Conservation (phyloP, 495 filamentous ascomycete species). For the Aspergillus haitiensis region DNA sequence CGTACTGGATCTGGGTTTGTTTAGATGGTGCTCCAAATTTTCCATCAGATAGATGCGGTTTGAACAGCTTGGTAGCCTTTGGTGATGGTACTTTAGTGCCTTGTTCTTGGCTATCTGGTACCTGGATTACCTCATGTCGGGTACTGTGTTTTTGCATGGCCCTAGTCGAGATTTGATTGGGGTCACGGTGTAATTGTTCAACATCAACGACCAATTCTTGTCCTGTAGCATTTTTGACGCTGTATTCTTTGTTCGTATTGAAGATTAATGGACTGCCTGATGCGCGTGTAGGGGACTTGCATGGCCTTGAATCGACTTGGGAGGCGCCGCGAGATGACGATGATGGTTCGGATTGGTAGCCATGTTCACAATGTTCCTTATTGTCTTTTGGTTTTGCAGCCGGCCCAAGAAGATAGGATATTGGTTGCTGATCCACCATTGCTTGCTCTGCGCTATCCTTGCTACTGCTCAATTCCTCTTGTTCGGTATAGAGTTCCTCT, state of each 20-base stretch:
- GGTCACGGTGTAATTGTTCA: neutral
- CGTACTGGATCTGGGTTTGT: neutral
- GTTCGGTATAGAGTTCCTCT: constrained; percentile 48
- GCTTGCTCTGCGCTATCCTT: constrained; percentile 13
- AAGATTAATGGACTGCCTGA: neutral
- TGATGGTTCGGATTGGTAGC: no score
- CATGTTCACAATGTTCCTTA: neutral
- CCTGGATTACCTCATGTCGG: constrained; percentile 26
- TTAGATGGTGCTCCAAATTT: neutral
- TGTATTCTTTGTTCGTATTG: neutral
- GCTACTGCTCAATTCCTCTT: constrained; percentile 33
- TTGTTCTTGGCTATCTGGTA: constrained; percentile 40
- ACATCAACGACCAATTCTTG: constrained; percentile 5
- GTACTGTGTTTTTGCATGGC: neutral
- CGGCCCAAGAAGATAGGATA: constrained; percentile 40
- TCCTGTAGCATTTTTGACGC: neutral
- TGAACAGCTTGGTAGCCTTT: neutral
- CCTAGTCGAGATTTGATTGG: neutral
- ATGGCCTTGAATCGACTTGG: neutral
- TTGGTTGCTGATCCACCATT: constrained; percentile 36
- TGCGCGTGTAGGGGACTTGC: neutral
- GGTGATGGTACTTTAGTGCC: neutral
- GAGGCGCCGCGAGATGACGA: neutral
- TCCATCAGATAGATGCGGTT: neutral
- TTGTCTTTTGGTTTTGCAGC: neutral